Percentiles rank a stretch among this genome's conserved stretches.
phyloP scores from a whole-genome alignment of 2,329 filamentous ascomycete species.

The Aspergillus glaucus region DNA sequence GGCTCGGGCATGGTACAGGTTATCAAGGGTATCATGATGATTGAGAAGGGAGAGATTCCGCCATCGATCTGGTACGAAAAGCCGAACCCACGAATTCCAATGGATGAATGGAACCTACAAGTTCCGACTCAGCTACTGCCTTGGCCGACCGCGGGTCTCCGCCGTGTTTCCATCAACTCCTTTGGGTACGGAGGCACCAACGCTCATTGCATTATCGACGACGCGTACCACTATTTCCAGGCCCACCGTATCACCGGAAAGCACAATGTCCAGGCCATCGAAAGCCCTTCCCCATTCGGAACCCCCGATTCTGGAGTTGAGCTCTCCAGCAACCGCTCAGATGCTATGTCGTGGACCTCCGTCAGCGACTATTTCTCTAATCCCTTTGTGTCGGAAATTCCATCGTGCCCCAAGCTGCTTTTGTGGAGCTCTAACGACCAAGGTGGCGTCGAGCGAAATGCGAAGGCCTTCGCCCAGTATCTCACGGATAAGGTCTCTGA shows the following conservation, averaged over 20 bases:
- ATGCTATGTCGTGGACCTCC: too few relatives aligned
- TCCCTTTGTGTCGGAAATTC: too few relatives aligned
- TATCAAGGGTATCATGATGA: constrained; percentile 13
- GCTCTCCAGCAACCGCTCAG: too few relatives aligned
- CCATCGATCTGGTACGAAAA: constrained; percentile 16
- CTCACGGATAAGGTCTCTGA: too few relatives aligned
- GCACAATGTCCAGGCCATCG: too few relatives aligned
- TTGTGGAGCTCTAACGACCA: too few relatives aligned
- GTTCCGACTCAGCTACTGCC: constrained; percentile 4
- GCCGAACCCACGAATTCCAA: constrained; percentile 17
- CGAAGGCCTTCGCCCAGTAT: too few relatives aligned
- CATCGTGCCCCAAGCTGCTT: too few relatives aligned
- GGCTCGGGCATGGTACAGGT: constrained; percentile 14
- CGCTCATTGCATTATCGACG: constrained; percentile 1
- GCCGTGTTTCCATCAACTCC: constrained; percentile 20
- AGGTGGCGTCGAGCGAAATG: too few relatives aligned
- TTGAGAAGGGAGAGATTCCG: constrained; percentile 14
- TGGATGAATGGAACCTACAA: constrained; percentile 2
- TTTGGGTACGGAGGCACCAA: constrained; percentile 19
- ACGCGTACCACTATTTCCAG: not conserved
- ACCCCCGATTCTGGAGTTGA: too few relatives aligned
- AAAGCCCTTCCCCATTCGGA: too few relatives aligned
- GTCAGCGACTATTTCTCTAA: too few relatives aligned
- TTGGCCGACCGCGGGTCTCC: constrained; percentile 13
- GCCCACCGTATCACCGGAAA: not conserved